Conservation (phyloP, 2,329 filamentous ascomycete genomes). For the Triangularia verruculosa region DNA sequence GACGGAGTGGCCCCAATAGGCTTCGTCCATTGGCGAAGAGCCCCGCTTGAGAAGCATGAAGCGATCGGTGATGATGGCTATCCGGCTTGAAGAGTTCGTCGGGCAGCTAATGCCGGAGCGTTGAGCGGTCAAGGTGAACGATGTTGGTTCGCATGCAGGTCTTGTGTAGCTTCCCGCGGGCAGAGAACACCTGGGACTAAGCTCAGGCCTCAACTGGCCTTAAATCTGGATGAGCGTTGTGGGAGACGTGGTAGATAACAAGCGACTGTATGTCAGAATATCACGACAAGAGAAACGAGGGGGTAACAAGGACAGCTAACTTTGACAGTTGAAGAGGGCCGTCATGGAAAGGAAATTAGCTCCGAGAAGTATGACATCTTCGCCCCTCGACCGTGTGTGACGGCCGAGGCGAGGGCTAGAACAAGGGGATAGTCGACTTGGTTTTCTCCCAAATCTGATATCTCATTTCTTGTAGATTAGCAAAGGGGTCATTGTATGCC, state of each 20-base stretch:
- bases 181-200: constrained; percentile 1
- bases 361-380: background rate
- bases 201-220: background rate
- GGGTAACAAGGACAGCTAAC: background rate
- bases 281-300: background rate
- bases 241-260: background rate
- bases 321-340: background rate
- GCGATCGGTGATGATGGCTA: background rate
- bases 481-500: background rate
- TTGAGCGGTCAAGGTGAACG: constrained; percentile 3
- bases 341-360: background rate
- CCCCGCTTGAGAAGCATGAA: background rate
- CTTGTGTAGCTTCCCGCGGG: constrained; percentile 8
- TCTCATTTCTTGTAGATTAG: background rate
- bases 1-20: background rate
- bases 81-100: constrained; percentile 2
- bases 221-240: background rate
- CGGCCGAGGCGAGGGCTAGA: background rate
- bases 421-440: background rate
- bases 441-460: background rate
- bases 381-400: background rate
- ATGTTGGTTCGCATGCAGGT: constrained; percentile 5
- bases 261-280: background rate
- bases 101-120: background rate
- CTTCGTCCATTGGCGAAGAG: background rate